Percentiles rank a stretch among this genome's conserved stretches.
Evolutionary conservation across 2,329 filamentous ascomycete genomes (phyloP).

Genomic region (Colletotrichum zoysiae): DNA sequence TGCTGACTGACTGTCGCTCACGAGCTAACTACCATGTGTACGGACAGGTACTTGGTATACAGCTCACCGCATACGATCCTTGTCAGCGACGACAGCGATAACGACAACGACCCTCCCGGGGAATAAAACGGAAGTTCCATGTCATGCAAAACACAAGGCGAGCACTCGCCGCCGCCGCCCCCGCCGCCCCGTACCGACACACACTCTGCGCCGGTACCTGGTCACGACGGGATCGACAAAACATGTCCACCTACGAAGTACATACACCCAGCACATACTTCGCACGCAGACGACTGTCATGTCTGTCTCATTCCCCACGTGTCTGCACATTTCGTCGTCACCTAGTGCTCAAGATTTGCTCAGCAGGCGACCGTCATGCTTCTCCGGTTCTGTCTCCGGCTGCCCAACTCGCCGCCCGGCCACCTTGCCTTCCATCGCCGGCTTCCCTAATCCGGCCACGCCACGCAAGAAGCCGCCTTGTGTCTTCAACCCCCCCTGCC

Average conservation of each 20-base stretch:
- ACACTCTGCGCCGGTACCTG: neutral
- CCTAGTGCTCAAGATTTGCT: constrained; percentile 1
- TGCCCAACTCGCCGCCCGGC: constrained; percentile 13
- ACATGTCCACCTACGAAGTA: no score
- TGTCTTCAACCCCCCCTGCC: neutral
- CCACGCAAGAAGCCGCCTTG: neutral
- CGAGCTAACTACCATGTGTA: constrained; percentile 5
- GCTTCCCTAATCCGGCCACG: constrained; percentile 8
- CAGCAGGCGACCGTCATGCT: neutral
- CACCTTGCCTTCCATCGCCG: constrained; percentile 6
- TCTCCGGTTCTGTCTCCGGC: neutral
- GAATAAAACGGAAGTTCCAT: neutral
- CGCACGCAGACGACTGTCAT: no score
- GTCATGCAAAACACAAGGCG: constrained; percentile 8
- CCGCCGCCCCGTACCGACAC: neutral
- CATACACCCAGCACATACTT: neutral
- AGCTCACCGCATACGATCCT: constrained; percentile 27
- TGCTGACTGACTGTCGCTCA: neutral
- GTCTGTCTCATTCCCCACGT: neutral
- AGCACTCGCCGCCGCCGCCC: neutral
- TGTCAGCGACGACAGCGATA: neutral
- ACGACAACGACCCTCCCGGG: neutral
- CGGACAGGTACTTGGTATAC: no score
- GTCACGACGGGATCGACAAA: neutral
- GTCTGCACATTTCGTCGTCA: neutral